Conservation (phyloP, 2,329 filamentous ascomycete species). For the Microsporum audouinii region DNA sequence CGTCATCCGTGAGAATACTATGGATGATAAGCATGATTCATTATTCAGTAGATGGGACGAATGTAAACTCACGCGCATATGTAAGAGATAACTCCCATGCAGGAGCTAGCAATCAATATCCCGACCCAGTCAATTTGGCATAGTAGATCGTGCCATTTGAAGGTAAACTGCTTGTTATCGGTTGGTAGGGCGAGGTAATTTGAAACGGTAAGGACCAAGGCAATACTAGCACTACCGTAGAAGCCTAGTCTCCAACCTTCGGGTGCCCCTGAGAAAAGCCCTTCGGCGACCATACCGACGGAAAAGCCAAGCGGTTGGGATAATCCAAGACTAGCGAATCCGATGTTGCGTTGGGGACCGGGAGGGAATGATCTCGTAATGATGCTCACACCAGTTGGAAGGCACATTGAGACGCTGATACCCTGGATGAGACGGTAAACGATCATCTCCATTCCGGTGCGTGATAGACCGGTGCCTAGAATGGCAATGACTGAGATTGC, state of each 20-base stretch:
- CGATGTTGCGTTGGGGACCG: slow-evolving; percentile 39
- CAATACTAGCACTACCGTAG: slow-evolving; percentile 38
- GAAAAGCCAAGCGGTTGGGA: slow-evolving; percentile 41
- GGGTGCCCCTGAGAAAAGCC: slow-evolving; percentile 38
- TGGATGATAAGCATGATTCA: background rate
- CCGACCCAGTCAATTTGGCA: slow-evolving; percentile 45
- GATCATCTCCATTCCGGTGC: slow-evolving; percentile 32
- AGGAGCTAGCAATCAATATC: slow-evolving; percentile 35
- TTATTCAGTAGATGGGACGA: background rate
- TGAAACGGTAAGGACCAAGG: slow-evolving; percentile 6
- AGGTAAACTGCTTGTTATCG: slow-evolving; percentile 4
- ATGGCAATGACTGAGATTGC: slow-evolving; percentile 32
- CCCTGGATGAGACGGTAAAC: slow-evolving; percentile 36
- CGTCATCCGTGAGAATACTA: slow-evolving; percentile 9
- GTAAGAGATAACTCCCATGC: slow-evolving; percentile 42
- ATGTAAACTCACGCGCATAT: slow-evolving; percentile 34
- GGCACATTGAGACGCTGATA: slow-evolving; percentile 35
- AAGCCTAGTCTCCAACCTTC: slow-evolving; percentile 45
- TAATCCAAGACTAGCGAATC: slow-evolving; percentile 39
- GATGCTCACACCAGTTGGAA: slow-evolving; percentile 38
- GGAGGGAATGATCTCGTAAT: slow-evolving; percentile 36
- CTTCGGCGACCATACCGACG: slow-evolving; percentile 40
- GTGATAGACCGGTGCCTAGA: slow-evolving; percentile 31
- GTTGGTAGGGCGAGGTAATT: slow-evolving; percentile 6
- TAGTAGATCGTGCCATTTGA: slow-evolving; percentile 7